Evolutionary conservation across 2,329 filamentous ascomycete species (phyloP), one percentile per base, ranked within the genome.

Genomic region (Corinectria fuckeliana): DNA sequence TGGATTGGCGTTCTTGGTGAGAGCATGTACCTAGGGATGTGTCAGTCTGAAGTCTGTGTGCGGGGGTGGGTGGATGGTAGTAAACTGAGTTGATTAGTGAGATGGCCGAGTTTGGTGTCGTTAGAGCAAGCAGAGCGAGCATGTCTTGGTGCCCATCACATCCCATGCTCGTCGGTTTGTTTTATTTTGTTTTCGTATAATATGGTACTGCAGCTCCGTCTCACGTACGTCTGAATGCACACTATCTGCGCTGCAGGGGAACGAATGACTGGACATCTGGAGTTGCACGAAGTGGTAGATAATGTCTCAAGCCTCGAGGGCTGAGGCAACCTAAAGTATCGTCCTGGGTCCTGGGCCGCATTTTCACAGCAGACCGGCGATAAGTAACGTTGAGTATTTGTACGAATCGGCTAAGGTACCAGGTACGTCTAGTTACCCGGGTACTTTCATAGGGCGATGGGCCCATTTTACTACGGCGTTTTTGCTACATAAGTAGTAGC

Each of bases 381-480:
- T 23, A 34, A n/a, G n/a, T n/a, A n/a, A n/a, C n/a, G n/a, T n/a
- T n/a, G n/a, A n/a, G n/a, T n/a, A n/a, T n/a, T n/a, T n/a, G n/a
- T n/a, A n/a, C n/a, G n/a, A n/a, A n/a, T n/a, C n/a, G n/a, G n/a
- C n/a, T n/a, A n/a, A n/a, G n/a, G n/a, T n/a, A n/a, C n/a, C n/a
- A n/a, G n/a, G n/a, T n/a, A n/a, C n/a, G n/a, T n/a, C n/a, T n/a
- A 42, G 39, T 21, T 26, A 14, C 28, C 16, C 44, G 11, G 23
- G 26, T 28, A 32, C 5, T 39, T n/a, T 48, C 20, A 41, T 48
- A 55, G 34, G 52, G 32, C 52, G 11, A 13, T 34, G 67, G 58
- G 36, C 58, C 59, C 61, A 56, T 61, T 67, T 67, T 61, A 59
- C 58, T 70, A 66, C 62, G 66, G 61, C 60, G 41, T 66, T 60